A percentile compares a stretch with the other conserved stretches of the same genome.
Evolutionary conservation across 805 yeast genomes (phyloP).

Genomic region (Suhomyces xylopsoci): DNA sequence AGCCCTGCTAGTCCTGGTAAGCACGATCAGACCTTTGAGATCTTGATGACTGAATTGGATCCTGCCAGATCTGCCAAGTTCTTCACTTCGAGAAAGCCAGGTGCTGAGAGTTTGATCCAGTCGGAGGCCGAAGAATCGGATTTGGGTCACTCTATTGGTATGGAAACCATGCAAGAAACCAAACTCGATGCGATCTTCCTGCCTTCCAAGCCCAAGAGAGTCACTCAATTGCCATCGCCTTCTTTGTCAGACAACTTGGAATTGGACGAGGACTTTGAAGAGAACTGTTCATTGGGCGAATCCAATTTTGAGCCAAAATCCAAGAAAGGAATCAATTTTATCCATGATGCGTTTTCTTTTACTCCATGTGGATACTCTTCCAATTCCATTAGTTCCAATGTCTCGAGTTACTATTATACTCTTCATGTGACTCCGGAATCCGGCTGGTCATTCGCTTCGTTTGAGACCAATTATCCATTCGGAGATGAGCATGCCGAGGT

Average conservation of each 20-base stretch:
- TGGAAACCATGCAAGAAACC: constrained; percentile 59
- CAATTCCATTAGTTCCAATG: constrained; percentile 63
- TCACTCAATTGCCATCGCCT: constrained; percentile 34
- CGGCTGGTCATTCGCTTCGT: constrained; percentile 95
- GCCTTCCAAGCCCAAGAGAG: constrained; percentile 6
- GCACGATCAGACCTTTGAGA: constrained; percentile 75
- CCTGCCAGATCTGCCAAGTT: constrained; percentile 57
- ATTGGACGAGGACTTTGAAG: constrained; percentile 15
- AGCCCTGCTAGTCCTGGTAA: constrained; percentile 6
- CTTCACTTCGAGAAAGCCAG: constrained; percentile 49
- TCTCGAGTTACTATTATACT: constrained; percentile 59
- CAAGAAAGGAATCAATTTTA: constrained; percentile 26
- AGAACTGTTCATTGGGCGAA: neutral
- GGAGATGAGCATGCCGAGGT: constrained; percentile 30
- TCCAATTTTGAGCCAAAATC: neutral
- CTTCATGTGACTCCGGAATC: constrained; percentile 91
- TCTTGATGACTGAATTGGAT: constrained; percentile 84
- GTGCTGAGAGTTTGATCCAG: constrained; percentile 34
- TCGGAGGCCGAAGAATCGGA: constrained; percentile 55
- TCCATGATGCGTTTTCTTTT: constrained; percentile 86
- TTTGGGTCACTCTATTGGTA: constrained; percentile 77
- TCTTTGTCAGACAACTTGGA: constrained; percentile 24
- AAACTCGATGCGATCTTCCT: constrained; percentile 53
- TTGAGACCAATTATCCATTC: constrained; percentile 79
- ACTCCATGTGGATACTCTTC: constrained; percentile 95